Base-by-base conservation (phyloP, 2,329 filamentous ascomycete species). In the Chalara sp. region DNA sequence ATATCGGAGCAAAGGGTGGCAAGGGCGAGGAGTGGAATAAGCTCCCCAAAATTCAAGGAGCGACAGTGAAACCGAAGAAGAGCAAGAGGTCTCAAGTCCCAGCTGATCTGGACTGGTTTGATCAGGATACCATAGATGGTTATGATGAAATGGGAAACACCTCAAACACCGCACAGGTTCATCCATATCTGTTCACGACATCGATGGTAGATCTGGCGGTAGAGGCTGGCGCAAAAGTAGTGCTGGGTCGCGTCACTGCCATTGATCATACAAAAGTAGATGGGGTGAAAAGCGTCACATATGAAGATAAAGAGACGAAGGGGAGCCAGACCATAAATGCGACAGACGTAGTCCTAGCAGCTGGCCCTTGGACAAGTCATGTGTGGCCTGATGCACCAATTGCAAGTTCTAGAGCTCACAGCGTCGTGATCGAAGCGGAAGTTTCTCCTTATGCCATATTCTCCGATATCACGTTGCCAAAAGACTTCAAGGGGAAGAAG, bases 111-210 rank as follows among this genome's bases (percentile, higher is more conserved):
- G 86, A 96, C 67, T 99, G 91, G 90, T 75, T 97, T 41, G 80
- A 87, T 48, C 70, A 77, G 1, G 80, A 84, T 5, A 72, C 83
- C 2, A 70, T 95, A 28, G 72, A 73, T 48, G 74, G 75, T 21
- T 97, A 95, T 69, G 81, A 88, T 33, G 82, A 86, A 64, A 96
- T 97, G 89, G 89, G 89, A 2, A 84, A 81, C 3, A 80, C 83
- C 1, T 78, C 77, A 1, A 87, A 89, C 54, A 97, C 93, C 1
- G 88, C 93, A 0, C 93, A 99, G 69, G 92, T 97, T 3, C 92
- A 99, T 63, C 93, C 93, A 0, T 87, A 85, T 55, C 83, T 89
- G 43, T 97, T 99, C 65, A 97, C 93, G 0, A 92, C 81, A 0
- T 76, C 83, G 12, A 95, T 97, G 68, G 88, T 87, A 5, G 73